Percentiles rank a stretch among this genome's conserved stretches.
Conservation (phyloP, 305 asterid genomes). For the Fraxinus baroniana region DNA sequence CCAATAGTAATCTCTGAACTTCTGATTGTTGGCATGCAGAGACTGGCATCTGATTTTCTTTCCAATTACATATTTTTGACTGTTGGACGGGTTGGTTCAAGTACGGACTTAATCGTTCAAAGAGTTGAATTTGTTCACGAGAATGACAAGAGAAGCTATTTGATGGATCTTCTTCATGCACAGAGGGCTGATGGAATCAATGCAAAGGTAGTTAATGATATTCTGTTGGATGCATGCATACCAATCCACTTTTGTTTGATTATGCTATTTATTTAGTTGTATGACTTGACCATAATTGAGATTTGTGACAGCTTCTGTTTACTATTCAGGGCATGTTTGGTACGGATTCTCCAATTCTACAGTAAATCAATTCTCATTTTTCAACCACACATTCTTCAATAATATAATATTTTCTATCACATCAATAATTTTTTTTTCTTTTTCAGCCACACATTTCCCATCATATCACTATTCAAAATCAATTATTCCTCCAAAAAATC, state of each 20-base stretch:
- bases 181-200: constrained; percentile 62
- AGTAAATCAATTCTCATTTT: too few species aligned
- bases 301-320: background rate
- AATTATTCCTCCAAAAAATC: too few species aligned
- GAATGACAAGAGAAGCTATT: constrained; percentile 74
- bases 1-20: background rate
- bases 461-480: too few species aligned
- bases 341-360: too few species aligned
- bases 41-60: constrained; percentile 87
- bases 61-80: constrained; percentile 78
- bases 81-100: constrained; percentile 86
- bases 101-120: constrained; percentile 77
- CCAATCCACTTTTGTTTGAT: background rate
- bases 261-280: background rate
- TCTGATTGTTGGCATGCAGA: constrained; percentile 47
- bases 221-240: constrained; percentile 10
- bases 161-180: constrained; percentile 91
- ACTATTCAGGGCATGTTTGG: too few species aligned
- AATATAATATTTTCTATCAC: too few species aligned
- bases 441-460: too few species aligned
- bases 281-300: background rate
- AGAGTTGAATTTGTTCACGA: constrained; percentile 73
- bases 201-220: constrained; percentile 45
- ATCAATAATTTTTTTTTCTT: too few species aligned
- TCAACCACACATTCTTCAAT: too few species aligned